Percentiles rank a stretch among this genome's conserved stretches.
These are phyloP conservation scores for Phytophthora ramorum DNA, from an alignment of 352 stramenopile species.

Conservation along the genomic window DNA sequence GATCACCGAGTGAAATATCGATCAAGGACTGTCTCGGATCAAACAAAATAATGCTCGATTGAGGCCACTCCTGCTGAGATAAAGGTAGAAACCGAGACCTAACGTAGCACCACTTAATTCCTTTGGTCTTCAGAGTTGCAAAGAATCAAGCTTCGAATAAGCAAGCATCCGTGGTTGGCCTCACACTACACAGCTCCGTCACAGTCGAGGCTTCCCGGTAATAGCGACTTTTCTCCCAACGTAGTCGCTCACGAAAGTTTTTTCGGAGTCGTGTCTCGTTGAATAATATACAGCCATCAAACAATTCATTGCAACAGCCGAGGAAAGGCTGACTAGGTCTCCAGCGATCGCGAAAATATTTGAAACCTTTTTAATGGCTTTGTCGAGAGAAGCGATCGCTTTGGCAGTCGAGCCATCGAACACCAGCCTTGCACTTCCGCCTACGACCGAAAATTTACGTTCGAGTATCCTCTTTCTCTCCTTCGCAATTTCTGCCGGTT, in stretches of 20 bases:
- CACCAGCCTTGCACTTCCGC: conserved; percentile 9
- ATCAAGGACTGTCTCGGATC: neutral
- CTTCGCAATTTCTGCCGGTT: neutral
- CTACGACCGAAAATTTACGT: conserved; percentile 8
- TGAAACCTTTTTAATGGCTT: neutral
- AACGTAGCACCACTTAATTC: neutral
- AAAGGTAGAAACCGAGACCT: neutral
- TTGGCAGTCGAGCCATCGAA: neutral
- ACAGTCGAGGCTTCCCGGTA: neutral
- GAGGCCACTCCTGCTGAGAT: neutral
- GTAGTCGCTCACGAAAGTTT: conserved; percentile 3
- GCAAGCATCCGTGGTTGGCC: neutral
- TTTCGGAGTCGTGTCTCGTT: neutral
- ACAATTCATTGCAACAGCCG: neutral
- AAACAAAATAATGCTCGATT: conserved; percentile 3
- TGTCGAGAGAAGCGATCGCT: neutral
- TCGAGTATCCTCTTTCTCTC: neutral
- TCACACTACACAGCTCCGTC: neutral
- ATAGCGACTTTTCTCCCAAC: conserved; percentile 3
- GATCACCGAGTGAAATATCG: neutral
- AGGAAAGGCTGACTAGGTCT: neutral
- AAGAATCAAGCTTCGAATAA: conserved; percentile 13
- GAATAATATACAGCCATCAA: neutral
- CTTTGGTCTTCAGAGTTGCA: neutral
- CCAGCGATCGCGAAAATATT: neutral